Conservation (phyloP, 2,329 filamentous ascomycete species). For the Colletotrichum gloeosporioides region DNA sequence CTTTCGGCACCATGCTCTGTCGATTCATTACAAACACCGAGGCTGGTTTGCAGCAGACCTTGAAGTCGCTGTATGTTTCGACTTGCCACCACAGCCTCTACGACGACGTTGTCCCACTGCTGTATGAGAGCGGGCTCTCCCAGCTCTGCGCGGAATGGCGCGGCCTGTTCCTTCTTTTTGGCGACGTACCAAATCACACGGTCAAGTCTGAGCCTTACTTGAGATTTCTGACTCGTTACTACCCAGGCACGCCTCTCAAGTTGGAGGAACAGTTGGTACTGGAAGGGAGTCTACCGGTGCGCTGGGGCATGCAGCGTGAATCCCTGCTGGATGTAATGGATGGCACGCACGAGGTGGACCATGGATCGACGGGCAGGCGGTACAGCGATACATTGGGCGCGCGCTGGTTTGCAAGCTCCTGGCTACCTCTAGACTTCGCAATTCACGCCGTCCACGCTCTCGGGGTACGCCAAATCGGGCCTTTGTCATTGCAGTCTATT, state of each 20-base stretch:
- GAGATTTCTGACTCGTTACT: conserved; percentile 52
- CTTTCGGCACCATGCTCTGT: conserved; percentile 48
- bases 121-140: conserved; percentile 53
- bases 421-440: conserved; percentile 75
- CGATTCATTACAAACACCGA: conserved; percentile 45
- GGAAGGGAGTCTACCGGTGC: background rate
- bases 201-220: conserved; percentile 52
- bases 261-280: conserved; percentile 38
- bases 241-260: conserved; percentile 41
- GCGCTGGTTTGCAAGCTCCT: conserved; percentile 77
- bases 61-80: conserved; percentile 51
- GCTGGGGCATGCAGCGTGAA: conserved; percentile 5
- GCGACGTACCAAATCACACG: conserved; percentile 45
- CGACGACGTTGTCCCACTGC: conserved; percentile 55
- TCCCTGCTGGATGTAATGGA: conserved; percentile 39
- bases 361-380: conserved; percentile 46
- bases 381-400: conserved; percentile 76
- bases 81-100: conserved; percentile 51
- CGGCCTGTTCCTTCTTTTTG: conserved; percentile 39
- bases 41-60: conserved; percentile 39
- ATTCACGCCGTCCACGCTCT: conserved; percentile 74
- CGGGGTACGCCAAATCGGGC: conserved; percentile 75
- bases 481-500: conserved; percentile 78
- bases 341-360: conserved; percentile 42
- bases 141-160: conserved; percentile 54